Evolutionary conservation across 2,329 filamentous ascomycete genomes (phyloP).

Genomic region (Ceratocystis diversiconidia): DNA sequence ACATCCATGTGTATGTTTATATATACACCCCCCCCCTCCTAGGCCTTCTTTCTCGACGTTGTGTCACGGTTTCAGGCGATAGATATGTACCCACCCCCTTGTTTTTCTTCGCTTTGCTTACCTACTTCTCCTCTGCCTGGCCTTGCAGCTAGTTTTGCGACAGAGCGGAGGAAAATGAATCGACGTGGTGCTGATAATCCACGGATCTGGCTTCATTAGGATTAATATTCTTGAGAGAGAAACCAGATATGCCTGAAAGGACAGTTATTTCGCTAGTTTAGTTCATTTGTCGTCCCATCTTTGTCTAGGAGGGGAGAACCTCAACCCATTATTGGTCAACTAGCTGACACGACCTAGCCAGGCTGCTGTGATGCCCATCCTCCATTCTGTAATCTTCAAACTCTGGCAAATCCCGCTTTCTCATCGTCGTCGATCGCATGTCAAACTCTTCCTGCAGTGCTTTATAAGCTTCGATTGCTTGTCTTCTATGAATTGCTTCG

Average conservation of each 20-base stretch:
- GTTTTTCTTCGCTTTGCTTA: neutral
- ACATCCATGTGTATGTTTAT: too few relatives aligned
- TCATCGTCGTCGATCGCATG: neutral
- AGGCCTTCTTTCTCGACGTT: neutral
- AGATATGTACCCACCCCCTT: neutral
- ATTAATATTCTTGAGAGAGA: neutral
- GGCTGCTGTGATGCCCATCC: neutral
- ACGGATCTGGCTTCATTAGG: neutral
- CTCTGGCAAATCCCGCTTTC: neutral
- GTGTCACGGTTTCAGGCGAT: conserved; percentile 6
- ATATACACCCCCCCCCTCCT: neutral
- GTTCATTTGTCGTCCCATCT: neutral
- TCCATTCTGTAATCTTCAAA: neutral
- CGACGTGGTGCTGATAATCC: neutral
- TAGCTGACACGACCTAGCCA: too few relatives aligned
- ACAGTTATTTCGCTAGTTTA: too few relatives aligned
- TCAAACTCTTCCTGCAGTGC: neutral
- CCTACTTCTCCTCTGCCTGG: neutral
- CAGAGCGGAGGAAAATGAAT: conserved; percentile 1
- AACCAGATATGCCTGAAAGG: neutral
- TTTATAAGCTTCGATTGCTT: too few relatives aligned
- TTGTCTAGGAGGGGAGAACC: too few relatives aligned
- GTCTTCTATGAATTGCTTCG: too few relatives aligned
- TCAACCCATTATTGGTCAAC: too few relatives aligned
- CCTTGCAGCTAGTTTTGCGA: neutral